Evolutionary conservation across 2,329 filamentous ascomycete species (phyloP), one percentile per base, ranked within the genome.

Genomic region (Microdochium nivale): DNA sequence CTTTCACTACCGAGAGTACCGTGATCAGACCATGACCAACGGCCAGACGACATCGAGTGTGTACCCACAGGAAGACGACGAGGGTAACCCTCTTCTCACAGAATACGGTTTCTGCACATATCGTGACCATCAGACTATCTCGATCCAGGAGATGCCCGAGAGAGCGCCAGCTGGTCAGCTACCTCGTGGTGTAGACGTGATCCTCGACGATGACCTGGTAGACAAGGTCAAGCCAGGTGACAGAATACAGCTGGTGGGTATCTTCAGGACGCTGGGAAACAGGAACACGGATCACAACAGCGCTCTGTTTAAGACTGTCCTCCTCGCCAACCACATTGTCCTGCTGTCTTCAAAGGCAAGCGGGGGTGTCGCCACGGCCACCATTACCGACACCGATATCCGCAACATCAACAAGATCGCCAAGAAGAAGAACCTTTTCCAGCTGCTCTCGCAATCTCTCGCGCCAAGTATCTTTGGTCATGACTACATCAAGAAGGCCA

Each of bases 141-240:
- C 92, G 0, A 96, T 99, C 58, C 94, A 99, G 71, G 94, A 99
- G 74, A 99, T 99, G 94, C 94, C 94, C 1, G 94, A 99, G 70
- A 80, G 92, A 60, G 94, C 94, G 2, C 94, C 94, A 51, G 92
- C 94, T 53, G 94, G 94, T 50, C 94, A 97, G 74, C 79, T 99
- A 57, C 94, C 94, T 54, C 86, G 94, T 51, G 90, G 92, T 52
- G 94, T 99, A 19, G 94, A 99, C 69, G 91, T 97, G 14, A 91
- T 99, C 59, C 75, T 99, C 58, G 94, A 99, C 66, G 94, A 99
- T 66, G 94, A 99, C 66, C 77, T 99, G 50, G 94, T 97, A 16
- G 94, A 99, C 67, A 84, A 82, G 53, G 89, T 94, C 54, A 99
- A 99, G 71, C 94, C 94, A 10, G 94, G 94, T 49, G 94, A 99